Base-by-base conservation (phyloP, 176 grass and related monocot genomes). In the Aegilops longissima region DNA sequence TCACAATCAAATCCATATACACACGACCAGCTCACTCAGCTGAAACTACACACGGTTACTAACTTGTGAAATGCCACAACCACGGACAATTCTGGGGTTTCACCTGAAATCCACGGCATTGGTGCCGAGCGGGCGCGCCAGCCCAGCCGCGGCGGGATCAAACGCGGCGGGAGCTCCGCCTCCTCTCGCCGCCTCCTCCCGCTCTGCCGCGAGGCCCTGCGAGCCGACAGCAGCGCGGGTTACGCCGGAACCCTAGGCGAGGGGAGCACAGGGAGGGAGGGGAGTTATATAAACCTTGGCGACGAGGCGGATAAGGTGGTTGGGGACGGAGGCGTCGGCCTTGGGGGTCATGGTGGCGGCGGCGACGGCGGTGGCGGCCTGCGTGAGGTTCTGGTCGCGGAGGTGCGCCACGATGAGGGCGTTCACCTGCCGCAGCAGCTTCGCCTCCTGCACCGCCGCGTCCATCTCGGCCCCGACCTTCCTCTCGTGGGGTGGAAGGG, bases 191-290 rank as follows among this genome's bases (percentile, higher is more conserved):
- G 70, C 75, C 70, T 93, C 90, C 68, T 89, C 90, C 75, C 80
- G 90, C 92, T 98, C 96, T 11, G 21, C 90, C 33, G 92, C 93
- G 88, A 98, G 86, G n/a, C 96, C 96, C 96, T 98, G 84, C 78
- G 61, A 85, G 90, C 42, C 40, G 70, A 30, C 59, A 83, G 73
- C 14, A 70, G 61, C 47, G 27, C 73, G 79, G 77, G 76, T 71
- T 67, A 64, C 62, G 80, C 70, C 33, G 29, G 64, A 85, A 77
- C 45, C 80, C 71, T 51, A 72, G 24, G 17, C 56, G 17, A 45
- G 17, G 21, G 59, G 61, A 59, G 23, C 17, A 3, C 17, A 78
- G 13, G 21, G 29, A 61, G 24, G 39, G 25, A 61, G 24, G 39
- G 25, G 29, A 14, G 51, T 23, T 9, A 18, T 52, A 17, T 17